Conservation (phyloP, 768 basidiomycete genomes). For the Suillus subluteus region DNA sequence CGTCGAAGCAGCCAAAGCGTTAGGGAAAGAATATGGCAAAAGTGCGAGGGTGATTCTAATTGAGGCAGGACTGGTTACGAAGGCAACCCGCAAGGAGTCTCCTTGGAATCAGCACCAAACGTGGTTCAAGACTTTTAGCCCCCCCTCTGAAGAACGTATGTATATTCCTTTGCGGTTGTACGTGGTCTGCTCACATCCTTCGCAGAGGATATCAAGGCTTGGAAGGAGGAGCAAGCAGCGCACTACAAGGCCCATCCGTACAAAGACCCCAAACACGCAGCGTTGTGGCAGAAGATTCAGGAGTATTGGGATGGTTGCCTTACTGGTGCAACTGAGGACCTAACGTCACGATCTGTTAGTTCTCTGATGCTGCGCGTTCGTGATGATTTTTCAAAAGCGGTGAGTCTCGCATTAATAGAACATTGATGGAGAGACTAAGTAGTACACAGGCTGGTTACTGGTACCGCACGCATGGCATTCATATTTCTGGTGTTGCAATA, state of each 20-base stretch:
- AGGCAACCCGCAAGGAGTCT: too few species aligned
- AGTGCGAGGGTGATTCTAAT: too few species aligned
- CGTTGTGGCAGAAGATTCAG: not conserved
- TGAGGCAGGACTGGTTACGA: too few species aligned
- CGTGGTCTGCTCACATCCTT: not conserved
- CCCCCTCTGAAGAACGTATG: not conserved
- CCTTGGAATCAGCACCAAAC: not conserved
- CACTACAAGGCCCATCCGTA: not conserved
- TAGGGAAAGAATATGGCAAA: too few species aligned
- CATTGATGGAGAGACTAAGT: not conserved
- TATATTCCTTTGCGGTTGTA: not conserved
- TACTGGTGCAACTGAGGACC: conserved; percentile 1
- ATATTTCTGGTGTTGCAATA: too few species aligned
- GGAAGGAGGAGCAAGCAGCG: not conserved
- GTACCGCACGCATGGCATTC: too few species aligned
- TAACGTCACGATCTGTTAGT: not conserved
- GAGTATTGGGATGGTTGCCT: conserved; percentile 3
- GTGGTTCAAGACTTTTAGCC: conserved; percentile 1
- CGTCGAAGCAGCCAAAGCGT: too few species aligned
- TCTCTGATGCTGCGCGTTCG: not conserved
- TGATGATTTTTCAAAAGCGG: not conserved
- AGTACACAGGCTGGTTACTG: too few species aligned
- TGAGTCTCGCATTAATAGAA: not conserved
- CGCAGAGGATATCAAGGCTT: conserved; percentile 1
- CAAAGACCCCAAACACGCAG: not conserved